These are phyloP conservation scores for Meira miltonrushii DNA, from an alignment of 1,284 basidiomycete genomes.

Conservation along the genomic window DNA sequence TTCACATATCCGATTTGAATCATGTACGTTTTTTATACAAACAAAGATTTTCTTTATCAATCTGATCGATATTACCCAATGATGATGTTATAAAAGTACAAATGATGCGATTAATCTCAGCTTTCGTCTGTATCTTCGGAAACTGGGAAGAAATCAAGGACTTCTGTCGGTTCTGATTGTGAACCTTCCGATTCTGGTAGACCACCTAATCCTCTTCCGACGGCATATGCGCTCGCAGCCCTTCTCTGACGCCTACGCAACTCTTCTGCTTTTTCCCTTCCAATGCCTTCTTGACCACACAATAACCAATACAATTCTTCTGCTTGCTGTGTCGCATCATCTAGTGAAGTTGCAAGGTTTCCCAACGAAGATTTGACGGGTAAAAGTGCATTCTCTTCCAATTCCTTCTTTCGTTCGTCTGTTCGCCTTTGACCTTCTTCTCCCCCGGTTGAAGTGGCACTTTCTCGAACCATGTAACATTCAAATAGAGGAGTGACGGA, in stretches of 20 bases:
- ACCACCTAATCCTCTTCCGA: slow-evolving; percentile 6
- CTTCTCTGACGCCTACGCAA: neutral
- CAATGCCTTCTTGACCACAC: neutral
- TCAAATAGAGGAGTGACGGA: neutral
- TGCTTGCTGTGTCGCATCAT: slow-evolving; percentile 2
- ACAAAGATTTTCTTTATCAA: too few species aligned
- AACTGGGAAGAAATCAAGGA: slow-evolving; percentile 3
- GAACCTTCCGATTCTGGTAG: neutral
- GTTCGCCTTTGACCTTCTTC: neutral
- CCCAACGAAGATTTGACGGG: neutral
- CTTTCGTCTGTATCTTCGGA: neutral
- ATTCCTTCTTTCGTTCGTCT: neutral
- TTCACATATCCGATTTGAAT: too few species aligned
- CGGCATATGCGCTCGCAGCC: neutral
- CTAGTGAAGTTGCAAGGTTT: neutral
- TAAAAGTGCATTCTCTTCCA: neutral
- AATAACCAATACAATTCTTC: slow-evolving; percentile 2
- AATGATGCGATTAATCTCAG: neutral
- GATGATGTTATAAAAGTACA: too few species aligned
- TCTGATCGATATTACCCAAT: too few species aligned
- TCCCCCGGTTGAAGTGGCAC: neutral
- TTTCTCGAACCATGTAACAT: neutral
- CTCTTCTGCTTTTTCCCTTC: slow-evolving; percentile 5
- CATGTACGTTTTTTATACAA: too few species aligned
- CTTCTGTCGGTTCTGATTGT: neutral